Conservation (phyloP, 441 rosid species). For the Manihot esculenta region DNA sequence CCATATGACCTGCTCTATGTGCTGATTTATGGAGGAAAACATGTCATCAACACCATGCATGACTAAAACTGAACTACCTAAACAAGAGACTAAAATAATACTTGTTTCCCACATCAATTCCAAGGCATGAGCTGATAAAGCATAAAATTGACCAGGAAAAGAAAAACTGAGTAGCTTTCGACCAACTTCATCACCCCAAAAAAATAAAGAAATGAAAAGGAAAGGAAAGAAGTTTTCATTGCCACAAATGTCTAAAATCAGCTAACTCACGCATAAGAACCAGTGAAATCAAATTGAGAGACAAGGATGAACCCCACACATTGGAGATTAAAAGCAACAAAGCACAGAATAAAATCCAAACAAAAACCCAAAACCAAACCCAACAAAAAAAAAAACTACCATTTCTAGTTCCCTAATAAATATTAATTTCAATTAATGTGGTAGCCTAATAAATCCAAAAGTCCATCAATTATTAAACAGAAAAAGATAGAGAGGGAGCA, state of each 20-base stretch:
- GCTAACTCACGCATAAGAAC: not conserved
- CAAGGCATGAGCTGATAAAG: not conserved
- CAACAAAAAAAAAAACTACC: not conserved
- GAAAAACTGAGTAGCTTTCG: not conserved
- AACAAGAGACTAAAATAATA: not conserved
- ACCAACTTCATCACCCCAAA: too few species aligned
- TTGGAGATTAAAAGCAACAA: constrained; percentile 1
- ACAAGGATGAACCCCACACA: not conserved
- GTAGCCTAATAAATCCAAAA: constrained; percentile 16
- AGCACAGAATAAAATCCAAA: not conserved
- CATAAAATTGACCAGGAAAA: not conserved
- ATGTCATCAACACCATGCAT: not conserved
- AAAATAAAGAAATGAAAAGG: too few species aligned
- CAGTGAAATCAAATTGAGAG: not conserved
- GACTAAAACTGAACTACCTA: not conserved
- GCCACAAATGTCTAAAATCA: not conserved
- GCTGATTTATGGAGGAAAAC: not conserved
- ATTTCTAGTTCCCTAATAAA: not conserved
- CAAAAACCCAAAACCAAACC: not conserved
- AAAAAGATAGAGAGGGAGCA: not conserved
- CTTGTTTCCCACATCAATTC: not conserved
- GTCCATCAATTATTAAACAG: not conserved
- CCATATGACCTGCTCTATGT: too few species aligned
- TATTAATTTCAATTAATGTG: not conserved
- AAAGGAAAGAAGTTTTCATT: not conserved